Evolutionary conservation across 1,139 yeast genomes (phyloP), one percentile per base, ranked within the genome.

Genomic region (Dujonia santamariae): DNA sequence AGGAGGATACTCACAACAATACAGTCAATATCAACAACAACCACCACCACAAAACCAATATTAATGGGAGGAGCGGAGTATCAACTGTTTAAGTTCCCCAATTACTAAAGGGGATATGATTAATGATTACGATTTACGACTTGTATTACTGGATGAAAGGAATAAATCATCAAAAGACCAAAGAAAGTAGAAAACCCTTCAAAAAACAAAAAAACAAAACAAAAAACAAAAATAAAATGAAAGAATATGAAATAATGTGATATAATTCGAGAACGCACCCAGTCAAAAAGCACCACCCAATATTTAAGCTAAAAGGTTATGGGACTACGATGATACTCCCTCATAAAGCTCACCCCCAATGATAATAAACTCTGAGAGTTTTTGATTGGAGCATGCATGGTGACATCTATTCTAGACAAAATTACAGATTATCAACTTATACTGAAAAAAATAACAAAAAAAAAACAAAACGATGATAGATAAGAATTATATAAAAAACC

Each of bases 41-140:
- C 48, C 37, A 29, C 48, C 37, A 26, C 44, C 37, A 27, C 45
- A 38, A 36, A 35, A 37, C n/a, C 46, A 37, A 34, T 44, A 36
- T 30, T 28, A 25, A 9, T 17, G 12, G 12, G 15, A 7, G n/a
- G 15, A 23, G 26, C 26, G n/a, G 15, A 23, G 13, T 23, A 12
- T 23, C 26, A 23, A 12, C 26, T 15, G 13, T 15, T n/a, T 7
- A 12, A 23, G 13, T n/a, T n/a, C n/a, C n/a, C n/a, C n/a, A n/a
- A n/a, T n/a, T n/a, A n/a, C n/a, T n/a, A n/a, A n/a, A n/a, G n/a
- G n/a, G n/a, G n/a, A n/a, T n/a, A n/a, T n/a, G n/a, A n/a, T n/a
- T n/a, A n/a, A n/a, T n/a, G n/a, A n/a, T n/a, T n/a, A n/a, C n/a
- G n/a, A n/a, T n/a, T n/a, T n/a, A n/a, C n/a, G n/a, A n/a, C n/a